Evolutionary conservation across 345 rosid species (phyloP).

Genomic region (Populus deltoides): DNA sequence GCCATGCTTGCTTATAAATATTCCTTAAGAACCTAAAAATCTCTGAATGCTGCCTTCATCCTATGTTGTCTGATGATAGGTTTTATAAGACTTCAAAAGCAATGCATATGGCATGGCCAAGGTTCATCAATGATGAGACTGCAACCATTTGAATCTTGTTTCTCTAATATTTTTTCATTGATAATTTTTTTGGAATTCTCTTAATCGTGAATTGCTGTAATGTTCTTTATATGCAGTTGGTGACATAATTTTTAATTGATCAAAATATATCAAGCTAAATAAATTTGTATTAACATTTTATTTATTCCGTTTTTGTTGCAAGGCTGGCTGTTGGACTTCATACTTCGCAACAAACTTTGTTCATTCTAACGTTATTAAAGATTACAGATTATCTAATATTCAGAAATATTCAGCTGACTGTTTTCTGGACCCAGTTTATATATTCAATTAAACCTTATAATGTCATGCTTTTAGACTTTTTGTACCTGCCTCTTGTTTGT

Average conservation of each 20-base stretch:
- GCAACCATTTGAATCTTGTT: neutral
- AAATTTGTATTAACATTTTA: neutral
- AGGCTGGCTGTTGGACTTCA: neutral
- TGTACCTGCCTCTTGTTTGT: neutral
- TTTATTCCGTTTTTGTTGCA: neutral
- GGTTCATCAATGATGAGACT: neutral
- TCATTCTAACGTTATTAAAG: neutral
- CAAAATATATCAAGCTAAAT: neutral
- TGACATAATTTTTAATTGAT: neutral
- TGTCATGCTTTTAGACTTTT: neutral
- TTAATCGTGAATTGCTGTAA: neutral
- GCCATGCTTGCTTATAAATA: neutral
- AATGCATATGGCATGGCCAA: neutral
- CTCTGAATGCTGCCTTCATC: neutral
- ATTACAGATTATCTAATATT: neutral
- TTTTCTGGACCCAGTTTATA: neutral
- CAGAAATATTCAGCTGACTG: neutral
- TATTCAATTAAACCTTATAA: neutral
- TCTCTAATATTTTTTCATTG: neutral
- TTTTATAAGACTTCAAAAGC: neutral
- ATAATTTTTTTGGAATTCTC: neutral
- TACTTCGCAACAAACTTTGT: neutral
- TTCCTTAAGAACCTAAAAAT: neutral
- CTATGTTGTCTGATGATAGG: neutral
- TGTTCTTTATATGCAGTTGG: neutral